Evolutionary conservation across 2,329 filamentous ascomycete species (phyloP), one percentile per base, ranked within the genome.

Genomic region (Beauveria sp.): DNA sequence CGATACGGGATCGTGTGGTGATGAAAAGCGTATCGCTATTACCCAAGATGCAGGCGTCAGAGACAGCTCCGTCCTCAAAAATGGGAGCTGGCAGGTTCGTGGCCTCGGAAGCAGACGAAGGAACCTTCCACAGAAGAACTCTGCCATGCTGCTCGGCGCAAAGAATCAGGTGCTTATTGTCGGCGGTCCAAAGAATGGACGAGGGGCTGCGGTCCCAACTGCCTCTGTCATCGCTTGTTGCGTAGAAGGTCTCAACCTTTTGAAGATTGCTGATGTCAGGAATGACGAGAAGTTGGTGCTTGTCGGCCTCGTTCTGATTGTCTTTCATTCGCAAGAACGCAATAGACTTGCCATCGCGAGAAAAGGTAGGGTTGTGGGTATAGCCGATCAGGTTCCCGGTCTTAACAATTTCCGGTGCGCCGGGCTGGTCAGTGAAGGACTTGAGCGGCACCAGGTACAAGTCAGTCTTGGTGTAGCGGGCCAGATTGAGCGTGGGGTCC

Each of bases 241-340:
- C 75, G 67, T 84, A 88, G 64, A 88, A 86, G 67, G 88, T 84
- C 64, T 85, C 78, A 14, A 86, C 81, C 63, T 82, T 81, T 63
- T 76, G 77, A 10, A 86, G 74, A 63, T 86, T 80, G 16, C 72
- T 72, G 54, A 90, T 76, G 66, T 90, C 81, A 1, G 84, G 81
- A 7, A 90, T 72, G 3, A 91, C 75, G 64, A 92, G 75, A 4
- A 91, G 76, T 50, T 86, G 82, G 50, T 88, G 82, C 66, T 76
- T 76, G 76, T 96, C 91, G 18, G 88, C 84, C 73, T 97, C 92
- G 71, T 96, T 96, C 63, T 88, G 85, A 57, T 84, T 80, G 61
- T 82, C 82, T 65, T 83, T 82, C 92, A 96, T 96, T 64, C 89
- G 85, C 34, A 90, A 80, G 71, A 96, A 96, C 1, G 85, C 90